Conservation (phyloP, 2,329 filamentous ascomycete genomes). For the Furcasterigmium sp. region DNA sequence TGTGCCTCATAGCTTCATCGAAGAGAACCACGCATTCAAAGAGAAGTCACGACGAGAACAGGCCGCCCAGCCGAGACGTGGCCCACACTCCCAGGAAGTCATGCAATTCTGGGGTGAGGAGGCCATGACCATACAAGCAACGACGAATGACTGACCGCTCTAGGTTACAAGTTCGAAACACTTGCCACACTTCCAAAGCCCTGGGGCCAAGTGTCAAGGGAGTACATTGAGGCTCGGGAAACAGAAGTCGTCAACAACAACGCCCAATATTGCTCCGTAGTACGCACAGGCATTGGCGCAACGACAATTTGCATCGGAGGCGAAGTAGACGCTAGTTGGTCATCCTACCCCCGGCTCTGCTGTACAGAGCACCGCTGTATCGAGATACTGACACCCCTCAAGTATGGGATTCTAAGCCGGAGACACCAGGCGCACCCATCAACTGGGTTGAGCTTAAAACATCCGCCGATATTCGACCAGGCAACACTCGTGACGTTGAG, state of each 20-base stretch:
- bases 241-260: constrained; percentile 75
- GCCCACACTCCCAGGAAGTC: constrained; percentile 60
- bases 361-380: too few species aligned
- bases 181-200: constrained; percentile 69
- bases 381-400: constrained; percentile 7
- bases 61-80: constrained; percentile 38
- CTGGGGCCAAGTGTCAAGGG: constrained; percentile 68
- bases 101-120: constrained; percentile 86
- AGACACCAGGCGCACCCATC: constrained; percentile 58
- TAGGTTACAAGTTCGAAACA: constrained; percentile 96
- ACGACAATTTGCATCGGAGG: constrained; percentile 75
- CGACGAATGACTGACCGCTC: background rate
- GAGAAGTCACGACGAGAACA: constrained; percentile 56
- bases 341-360: too few species aligned
- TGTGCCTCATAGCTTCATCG: constrained; percentile 64
- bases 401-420: constrained; percentile 83
- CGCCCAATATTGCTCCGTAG: constrained; percentile 92
- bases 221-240: constrained; percentile 73
- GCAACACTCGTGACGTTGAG: constrained; percentile 58
- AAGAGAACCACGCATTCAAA: constrained; percentile 80
- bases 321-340: constrained; percentile 81
- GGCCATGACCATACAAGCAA: background rate
- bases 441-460: constrained; percentile 98
- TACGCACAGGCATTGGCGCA: constrained; percentile 79
- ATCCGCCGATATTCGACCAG: constrained; percentile 58